These are phyloP conservation scores for Filobasidium uniguttulatum DNA, from an alignment of 1,284 basidiomycete species.

Conservation along the genomic window DNA sequence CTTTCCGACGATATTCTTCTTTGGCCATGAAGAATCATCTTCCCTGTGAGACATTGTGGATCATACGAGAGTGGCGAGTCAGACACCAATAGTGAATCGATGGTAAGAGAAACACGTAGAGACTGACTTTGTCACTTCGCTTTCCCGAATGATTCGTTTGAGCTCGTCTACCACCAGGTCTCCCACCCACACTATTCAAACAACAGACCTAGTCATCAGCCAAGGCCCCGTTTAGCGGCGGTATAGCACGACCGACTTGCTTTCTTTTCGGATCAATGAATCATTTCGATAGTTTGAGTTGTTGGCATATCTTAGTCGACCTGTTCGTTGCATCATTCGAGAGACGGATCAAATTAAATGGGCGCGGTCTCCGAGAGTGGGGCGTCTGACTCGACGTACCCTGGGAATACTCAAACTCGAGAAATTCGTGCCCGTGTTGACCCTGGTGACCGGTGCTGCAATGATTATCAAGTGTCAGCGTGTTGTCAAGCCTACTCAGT, in stretches of 20 bases:
- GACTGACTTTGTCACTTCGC: constrained; percentile 83
- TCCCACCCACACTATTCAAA: constrained; percentile 82
- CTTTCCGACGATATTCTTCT: constrained; percentile 94
- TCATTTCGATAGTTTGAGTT: constrained; percentile 99
- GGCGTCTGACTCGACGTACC: constrained; percentile 33
- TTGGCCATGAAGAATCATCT: constrained; percentile 95
- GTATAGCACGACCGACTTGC: constrained; percentile 47
- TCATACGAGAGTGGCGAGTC: background rate
- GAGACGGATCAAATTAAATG: background rate
- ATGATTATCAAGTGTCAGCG: background rate
- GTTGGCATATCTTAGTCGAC: constrained; percentile 91
- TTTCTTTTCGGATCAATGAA: constrained; percentile 93
- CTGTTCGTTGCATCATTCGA: constrained; percentile 16
- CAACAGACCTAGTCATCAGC: too few relatives aligned
- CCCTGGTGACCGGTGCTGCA: constrained; percentile 85
- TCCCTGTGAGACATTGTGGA: constrained; percentile 47
- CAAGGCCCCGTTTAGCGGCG: background rate
- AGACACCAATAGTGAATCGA: too few relatives aligned
- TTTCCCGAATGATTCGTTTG: constrained; percentile 83
- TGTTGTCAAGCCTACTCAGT: background rate
- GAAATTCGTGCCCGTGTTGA: constrained; percentile 91
- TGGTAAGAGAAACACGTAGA: background rate
- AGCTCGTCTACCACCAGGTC: constrained; percentile 83
- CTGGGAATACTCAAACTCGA: constrained; percentile 96
- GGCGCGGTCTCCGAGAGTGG: background rate